Base-by-base conservation (phyloP, 2,329 filamentous ascomycete genomes). In the Claviceps paspali region DNA sequence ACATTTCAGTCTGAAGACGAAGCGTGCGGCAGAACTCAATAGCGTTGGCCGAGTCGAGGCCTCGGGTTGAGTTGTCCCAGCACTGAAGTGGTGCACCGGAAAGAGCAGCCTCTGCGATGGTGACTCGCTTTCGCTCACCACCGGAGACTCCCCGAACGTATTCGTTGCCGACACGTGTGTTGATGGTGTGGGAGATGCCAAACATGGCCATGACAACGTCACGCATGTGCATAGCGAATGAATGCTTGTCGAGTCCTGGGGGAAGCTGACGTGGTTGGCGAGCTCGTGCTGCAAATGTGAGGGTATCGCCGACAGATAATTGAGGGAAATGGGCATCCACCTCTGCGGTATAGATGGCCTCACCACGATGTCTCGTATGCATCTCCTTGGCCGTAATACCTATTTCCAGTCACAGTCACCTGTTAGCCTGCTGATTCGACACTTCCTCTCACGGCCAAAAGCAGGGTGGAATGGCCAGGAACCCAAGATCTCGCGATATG, bases 311-410 rank as follows among this genome's bases (percentile, higher is more conserved):
- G 30, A 88, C 82, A 2, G 73, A 77, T 48, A 91, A 60, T 60
- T 78, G 72, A 10, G 82, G 80, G 51, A 87, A 87, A 57, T 87
- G 82, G 4, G 82, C 78, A 52, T 92, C 85, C 26, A 83, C 78
- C 55, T 91, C 83, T 41, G 82, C 82, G 0, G 82, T 87, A 60
- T 91, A 91, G 54, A 91, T 87, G 43, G 82, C 82, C 59, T 92
- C 84, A 45, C 84, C 84, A 21, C 82, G 77, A 61, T 88, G 86
- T 43, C 72, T 65, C 9, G 72, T 73, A 59, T 82, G 74, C 81
- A 91, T 88, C 52, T 84, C 72, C 50, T 82, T 61, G 39, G 82
- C 69, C 3, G 72, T 63, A 49, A 84, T 68, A 46, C 78, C 73
- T 68, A 42, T 40, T 22, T 27, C 27, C 19, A 11, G 17, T 19